Conservation (phyloP, 805 yeast species). For the Saccharomyces kudriavzevii region DNA sequence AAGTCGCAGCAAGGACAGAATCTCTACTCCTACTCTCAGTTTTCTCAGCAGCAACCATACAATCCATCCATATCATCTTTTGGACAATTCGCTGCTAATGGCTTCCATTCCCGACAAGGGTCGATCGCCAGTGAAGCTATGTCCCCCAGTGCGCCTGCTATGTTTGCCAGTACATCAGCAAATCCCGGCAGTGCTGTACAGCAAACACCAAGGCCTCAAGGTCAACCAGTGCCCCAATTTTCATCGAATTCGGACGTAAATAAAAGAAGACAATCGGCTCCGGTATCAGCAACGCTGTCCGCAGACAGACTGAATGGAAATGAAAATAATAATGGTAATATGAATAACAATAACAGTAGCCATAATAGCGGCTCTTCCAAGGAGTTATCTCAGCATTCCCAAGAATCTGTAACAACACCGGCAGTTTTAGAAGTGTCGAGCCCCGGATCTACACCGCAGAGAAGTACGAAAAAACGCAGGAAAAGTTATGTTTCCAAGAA, state of each 20-base stretch:
- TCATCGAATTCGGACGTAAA: not conserved
- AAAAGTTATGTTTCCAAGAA: constrained; percentile 1
- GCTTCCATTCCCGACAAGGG: constrained; percentile 25
- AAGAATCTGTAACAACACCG: not conserved
- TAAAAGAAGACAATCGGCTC: not conserved
- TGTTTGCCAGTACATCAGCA: constrained; percentile 6
- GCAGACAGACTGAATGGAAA: not conserved
- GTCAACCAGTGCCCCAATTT: not conserved
- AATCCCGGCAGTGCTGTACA: not conserved
- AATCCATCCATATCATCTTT: constrained; percentile 14
- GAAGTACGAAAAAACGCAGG: constrained; percentile 2
- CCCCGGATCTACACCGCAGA: not conserved
- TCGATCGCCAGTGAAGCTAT: constrained; percentile 26
- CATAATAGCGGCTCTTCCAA: not conserved
- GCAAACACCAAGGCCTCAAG: not conserved
- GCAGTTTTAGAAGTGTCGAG: not conserved
- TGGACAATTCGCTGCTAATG: constrained; percentile 20
- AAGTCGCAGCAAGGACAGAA: not conserved
- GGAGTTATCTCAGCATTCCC: not conserved
- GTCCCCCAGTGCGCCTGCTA: constrained; percentile 23
- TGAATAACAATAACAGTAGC: not conserved
- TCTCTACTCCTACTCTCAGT: constrained; percentile 22
- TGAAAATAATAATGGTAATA: not conserved
- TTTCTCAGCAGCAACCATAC: constrained; percentile 15
- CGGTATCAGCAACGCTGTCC: not conserved